Evolutionary conservation across 73 alveolate genomes (phyloP).

Genomic region (Symbiodinium pilosum): DNA sequence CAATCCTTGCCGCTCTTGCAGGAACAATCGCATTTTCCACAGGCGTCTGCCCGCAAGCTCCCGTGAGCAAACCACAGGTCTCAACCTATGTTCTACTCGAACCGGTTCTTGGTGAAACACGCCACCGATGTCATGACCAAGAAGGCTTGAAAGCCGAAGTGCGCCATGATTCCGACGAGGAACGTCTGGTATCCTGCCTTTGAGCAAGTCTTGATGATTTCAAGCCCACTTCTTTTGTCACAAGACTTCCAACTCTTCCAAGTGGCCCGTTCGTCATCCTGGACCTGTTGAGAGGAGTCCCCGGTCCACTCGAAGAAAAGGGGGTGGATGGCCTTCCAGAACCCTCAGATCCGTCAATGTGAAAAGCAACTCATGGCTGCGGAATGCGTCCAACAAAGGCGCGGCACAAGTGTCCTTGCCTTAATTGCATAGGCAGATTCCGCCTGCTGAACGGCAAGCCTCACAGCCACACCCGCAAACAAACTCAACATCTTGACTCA

Average conservation of each 20-base stretch:
- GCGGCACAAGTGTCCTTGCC: not conserved
- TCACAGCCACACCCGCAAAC: not conserved
- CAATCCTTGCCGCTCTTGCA: too few species aligned
- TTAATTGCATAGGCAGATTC: conserved; percentile 78
- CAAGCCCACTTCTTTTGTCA: not conserved
- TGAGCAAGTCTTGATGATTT: not conserved
- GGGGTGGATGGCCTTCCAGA: conserved; percentile 78
- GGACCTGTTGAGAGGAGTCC: conserved; percentile 50
- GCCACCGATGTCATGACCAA: conserved; percentile 47
- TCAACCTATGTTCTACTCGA: conserved; percentile 18
- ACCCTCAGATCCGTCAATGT: too few species aligned
- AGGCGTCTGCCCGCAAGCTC: too few species aligned
- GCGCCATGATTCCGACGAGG: conserved; percentile 59
- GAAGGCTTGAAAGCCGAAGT: conserved; percentile 57
- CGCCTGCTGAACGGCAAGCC: conserved; percentile 93
- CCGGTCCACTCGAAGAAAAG: conserved; percentile 90
- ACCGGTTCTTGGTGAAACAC: conserved; percentile 86
- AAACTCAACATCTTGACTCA: not conserved
- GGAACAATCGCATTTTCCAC: too few species aligned
- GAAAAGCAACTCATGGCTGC: too few species aligned
- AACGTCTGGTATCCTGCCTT: conserved; percentile 89
- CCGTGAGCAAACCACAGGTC: too few species aligned
- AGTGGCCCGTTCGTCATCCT: conserved; percentile 75
- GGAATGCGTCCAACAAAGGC: too few species aligned
- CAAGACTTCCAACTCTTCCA: not conserved